phyloP scores from a whole-genome alignment of 352 stramenopile species.

The Pythium chondricola region DNA sequence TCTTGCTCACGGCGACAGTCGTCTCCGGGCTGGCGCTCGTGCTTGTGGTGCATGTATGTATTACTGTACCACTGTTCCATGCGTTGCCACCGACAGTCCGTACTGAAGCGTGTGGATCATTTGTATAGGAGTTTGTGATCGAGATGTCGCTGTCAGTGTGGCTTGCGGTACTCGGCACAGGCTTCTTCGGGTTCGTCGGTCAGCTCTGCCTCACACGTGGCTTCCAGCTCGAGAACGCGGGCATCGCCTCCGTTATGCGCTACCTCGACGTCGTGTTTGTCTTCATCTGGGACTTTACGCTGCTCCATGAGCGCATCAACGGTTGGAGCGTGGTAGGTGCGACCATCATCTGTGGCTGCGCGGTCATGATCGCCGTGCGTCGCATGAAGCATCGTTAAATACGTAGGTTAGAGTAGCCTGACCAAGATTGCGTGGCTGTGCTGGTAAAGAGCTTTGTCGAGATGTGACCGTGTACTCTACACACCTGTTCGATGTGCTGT shows the following conservation, averaged over 20 bases:
- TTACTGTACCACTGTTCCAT: too few relatives aligned
- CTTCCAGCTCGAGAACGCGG: conserved; percentile 56
- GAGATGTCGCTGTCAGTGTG: conserved; percentile 29
- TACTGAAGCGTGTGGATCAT: too few relatives aligned
- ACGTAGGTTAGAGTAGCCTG: too few relatives aligned
- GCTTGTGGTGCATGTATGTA: conserved; percentile 21
- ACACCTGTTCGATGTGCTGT: too few relatives aligned
- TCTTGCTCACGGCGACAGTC: conserved; percentile 34
- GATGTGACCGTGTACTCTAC: too few relatives aligned
- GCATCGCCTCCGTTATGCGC: conserved; percentile 37
- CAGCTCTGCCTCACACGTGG: conserved; percentile 54
- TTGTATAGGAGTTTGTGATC: conserved; percentile 26
- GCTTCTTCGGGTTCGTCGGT: conserved; percentile 34
- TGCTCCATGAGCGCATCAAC: conserved; percentile 33
- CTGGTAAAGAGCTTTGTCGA: too few relatives aligned
- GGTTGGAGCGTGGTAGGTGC: conserved; percentile 38
- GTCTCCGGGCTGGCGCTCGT: conserved; percentile 27
- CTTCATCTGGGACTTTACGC: conserved; percentile 37
- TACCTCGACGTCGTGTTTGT: conserved; percentile 50
- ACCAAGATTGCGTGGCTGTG: too few relatives aligned
- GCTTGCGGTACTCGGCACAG: conserved; percentile 30
- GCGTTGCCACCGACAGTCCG: too few relatives aligned
- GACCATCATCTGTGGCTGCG: conserved; percentile 27
- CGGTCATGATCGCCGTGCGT: conserved; percentile 26
- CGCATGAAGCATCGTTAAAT: too few relatives aligned